Evolutionary conservation across 1,139 yeast genomes (phyloP), one percentile per base, ranked within the genome.

Genomic region (Sugiyamaella pinicola): DNA sequence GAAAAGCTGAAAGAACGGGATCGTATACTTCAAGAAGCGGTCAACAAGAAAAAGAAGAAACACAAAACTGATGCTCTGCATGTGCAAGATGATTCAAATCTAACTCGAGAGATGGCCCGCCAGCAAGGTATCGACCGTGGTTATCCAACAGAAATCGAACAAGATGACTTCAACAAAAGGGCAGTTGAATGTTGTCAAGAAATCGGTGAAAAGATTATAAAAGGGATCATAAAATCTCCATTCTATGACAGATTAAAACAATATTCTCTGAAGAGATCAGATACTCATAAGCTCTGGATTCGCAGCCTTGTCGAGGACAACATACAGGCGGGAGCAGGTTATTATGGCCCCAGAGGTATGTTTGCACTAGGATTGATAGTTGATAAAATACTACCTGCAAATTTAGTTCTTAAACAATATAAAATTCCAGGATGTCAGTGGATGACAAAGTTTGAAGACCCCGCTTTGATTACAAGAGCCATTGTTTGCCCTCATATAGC

Each of bases 261-360:
- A 26, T 47, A 29, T 33, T 24, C 51, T 3, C 8, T 39, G n/a
- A 17, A 18, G 13, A 15, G 47, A 18, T 39, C 45, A 1, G 46
- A 47, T 7, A 17, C 33, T 31, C 21, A 15, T 22, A 31, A 17
- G 10, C 21, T 47, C 6, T 39, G 46, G 40, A 29, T 39, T 13
- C 19, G 12, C 13, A 22, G 28, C 19, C 54, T 49, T 10, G 21
- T 52, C 15, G 39, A 28, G 9, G 54, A 50, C 12, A 41, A 44
- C 2, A 26, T 45, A 29, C 18, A 46, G 4, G 49, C 58, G 19
- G 52, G 50, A 3, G 38, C 24, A 10, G 61, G 61, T 13, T 58
- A 58, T 41, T 58, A 51, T 42, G 60, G 61, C 3, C 35, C 45
- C 7, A 44, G 41, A 29, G 61, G 61, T 5, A 9, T 33, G 17